phyloP scores from a whole-genome alignment of 805 yeast species.

The Candida germanica region DNA sequence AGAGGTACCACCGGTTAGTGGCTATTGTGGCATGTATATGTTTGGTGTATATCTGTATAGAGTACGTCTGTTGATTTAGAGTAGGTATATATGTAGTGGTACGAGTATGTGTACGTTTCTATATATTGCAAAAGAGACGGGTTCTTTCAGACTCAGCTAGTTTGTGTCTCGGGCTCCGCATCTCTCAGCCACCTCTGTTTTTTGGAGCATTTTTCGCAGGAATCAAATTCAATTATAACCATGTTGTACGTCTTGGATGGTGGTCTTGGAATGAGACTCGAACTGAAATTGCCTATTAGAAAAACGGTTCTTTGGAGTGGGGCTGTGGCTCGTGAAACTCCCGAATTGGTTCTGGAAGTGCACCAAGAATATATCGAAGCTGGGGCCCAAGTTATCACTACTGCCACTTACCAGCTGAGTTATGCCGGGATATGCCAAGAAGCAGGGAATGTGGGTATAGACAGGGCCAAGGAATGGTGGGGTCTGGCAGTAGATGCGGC shows the following conservation, averaged over 20 bases:
- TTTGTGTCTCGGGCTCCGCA: too few species aligned
- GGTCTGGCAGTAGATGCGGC: conserved; percentile 19
- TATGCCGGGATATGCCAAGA: conserved; percentile 29
- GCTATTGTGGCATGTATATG: too few species aligned
- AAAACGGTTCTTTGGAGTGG: conserved; percentile 58
- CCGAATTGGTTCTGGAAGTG: conserved; percentile 42
- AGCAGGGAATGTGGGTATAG: neutral
- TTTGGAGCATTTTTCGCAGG: too few species aligned
- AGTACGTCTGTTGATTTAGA: too few species aligned
- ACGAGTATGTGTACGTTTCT: too few species aligned
- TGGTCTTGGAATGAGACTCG: conserved; percentile 64
- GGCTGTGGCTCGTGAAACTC: conserved; percentile 42
- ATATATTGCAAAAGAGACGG: too few species aligned
- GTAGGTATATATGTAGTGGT: too few species aligned
- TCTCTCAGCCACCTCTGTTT: too few species aligned
- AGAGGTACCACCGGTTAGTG: too few species aligned
- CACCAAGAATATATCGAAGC: conserved; percentile 49
- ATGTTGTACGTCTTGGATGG: conserved; percentile 50
- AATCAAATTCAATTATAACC: too few species aligned
- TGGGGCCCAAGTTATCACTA: conserved; percentile 54
- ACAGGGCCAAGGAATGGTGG: conserved; percentile 21
- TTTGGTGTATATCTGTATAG: too few species aligned
- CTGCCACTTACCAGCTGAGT: conserved; percentile 63
- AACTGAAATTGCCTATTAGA: conserved; percentile 33
- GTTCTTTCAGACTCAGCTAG: too few species aligned